A percentile compares a stretch with the other conserved stretches of the same genome.
Conservation (phyloP, 345 rosid genomes). For the Anastatica hierochuntica region DNA sequence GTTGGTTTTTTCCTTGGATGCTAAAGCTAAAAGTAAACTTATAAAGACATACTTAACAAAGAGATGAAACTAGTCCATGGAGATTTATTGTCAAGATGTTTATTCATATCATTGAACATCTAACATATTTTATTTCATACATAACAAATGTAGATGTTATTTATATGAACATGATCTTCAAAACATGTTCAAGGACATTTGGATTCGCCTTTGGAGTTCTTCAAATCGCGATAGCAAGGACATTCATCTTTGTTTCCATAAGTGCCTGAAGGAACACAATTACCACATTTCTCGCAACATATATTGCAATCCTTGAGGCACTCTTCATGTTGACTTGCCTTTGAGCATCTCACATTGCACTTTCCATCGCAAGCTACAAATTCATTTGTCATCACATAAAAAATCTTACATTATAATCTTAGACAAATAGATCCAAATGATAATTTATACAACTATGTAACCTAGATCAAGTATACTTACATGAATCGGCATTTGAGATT, state of each 20-base stretch:
- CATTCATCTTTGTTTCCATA: slow-evolving; percentile 17
- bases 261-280: slow-evolving; percentile 20
- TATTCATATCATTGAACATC: too few relatives aligned
- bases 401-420: background rate
- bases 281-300: slow-evolving; percentile 16
- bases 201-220: background rate
- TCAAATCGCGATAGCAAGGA: slow-evolving; percentile 18
- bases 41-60: background rate
- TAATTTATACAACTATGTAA: background rate
- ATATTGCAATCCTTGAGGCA: slow-evolving; percentile 14
- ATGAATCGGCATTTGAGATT: slow-evolving; percentile 35
- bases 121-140: too few relatives aligned
- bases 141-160: background rate
- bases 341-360: slow-evolving; percentile 16
- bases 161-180: background rate
- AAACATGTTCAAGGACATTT: slow-evolving; percentile 14
- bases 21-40: background rate
- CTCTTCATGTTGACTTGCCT: background rate
- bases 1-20: background rate
- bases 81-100: background rate
- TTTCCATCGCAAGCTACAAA: slow-evolving; percentile 10
- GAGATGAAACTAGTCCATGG: too few relatives aligned
- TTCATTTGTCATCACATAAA: background rate
- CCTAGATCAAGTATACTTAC: slow-evolving; percentile 14
- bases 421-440: background rate